Evolutionary conservation across 1,284 basidiomycete species (phyloP), one percentile per base, ranked within the genome.

Genomic region (Pyrrhoderma noxium): DNA sequence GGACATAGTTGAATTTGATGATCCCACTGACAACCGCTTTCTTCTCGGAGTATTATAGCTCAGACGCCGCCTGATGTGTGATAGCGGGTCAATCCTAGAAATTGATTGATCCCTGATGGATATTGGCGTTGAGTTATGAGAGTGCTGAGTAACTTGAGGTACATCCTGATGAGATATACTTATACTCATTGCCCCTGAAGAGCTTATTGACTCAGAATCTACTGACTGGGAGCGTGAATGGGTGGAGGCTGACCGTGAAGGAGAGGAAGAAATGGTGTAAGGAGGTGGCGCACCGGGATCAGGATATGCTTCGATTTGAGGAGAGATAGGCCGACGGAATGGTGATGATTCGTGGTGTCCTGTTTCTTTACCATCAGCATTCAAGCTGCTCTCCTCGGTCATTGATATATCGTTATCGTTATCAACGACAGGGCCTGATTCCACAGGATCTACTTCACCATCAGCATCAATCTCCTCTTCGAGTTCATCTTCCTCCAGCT

Each of bases 281-380:
- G 47, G 52, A 4, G 44, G 47, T 3, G 52, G 52, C 8, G 52
- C 52, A 34, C 52, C 52, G 13, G 52, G 52, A 35, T 53, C 52
- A 5, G 46, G 42, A 23, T 50, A 46, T 21, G 38, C 52, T 45
- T 49, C 37, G 16, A 42, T 38, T 19, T 38, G n/a, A 22, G 27
- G 27, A 7, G 14, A 16, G 7, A n/a, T 18, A 7, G 38, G 38
- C 14, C 5, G n/a, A 0, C 18, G 43, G 11, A 40, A 46, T 19
- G 18, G 1, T 35, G 50, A 40, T 18, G 34, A 16, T 19, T n/a
- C 27, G 5, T 42, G 40, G 8, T 52, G 38, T 25, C 25, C 21
- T 11, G 43, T 38, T 3, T 35, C 23, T 8, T 37, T 39, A 19
- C 23, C 22, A 14, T 45, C 49, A 11, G 3, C 23, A n/a, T 18